Percentiles rank a stretch among this genome's conserved stretches.
Evolutionary conservation across 225 moss, liverwort and hornwort species (phyloP).

Genomic region (Takakia lepidozioides): DNA sequence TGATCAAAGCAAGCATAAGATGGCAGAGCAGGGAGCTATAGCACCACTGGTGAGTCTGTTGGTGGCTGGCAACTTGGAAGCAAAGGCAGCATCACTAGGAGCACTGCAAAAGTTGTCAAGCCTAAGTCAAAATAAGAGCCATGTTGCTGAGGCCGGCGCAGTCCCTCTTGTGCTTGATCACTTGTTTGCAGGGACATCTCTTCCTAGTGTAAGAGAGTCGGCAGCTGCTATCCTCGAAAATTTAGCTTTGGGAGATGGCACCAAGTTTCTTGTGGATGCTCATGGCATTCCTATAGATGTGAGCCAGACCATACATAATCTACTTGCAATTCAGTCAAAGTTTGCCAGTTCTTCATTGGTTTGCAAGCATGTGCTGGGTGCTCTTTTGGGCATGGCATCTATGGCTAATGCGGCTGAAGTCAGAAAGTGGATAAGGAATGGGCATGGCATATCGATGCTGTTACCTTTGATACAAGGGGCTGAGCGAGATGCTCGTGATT

Average conservation of each 20-base stretch:
- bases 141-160: slow-evolving; percentile 21
- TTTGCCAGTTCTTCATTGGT: slow-evolving; percentile 11
- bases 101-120: slow-evolving; percentile 20
- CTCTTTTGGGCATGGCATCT: slow-evolving; percentile 25
- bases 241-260: slow-evolving; percentile 17
- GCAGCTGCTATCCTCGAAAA: slow-evolving; percentile 23
- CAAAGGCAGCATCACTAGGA: slow-evolving; percentile 19
- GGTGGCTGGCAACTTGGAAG: slow-evolving; percentile 12
- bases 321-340: slow-evolving; percentile 19
- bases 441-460: slow-evolving; percentile 23
- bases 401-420: slow-evolving; percentile 10
- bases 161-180: slow-evolving; percentile 22
- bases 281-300: slow-evolving; percentile 16
- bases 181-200: slow-evolving; percentile 19
- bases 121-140: slow-evolving; percentile 10
- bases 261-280: slow-evolving; percentile 19
- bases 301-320: slow-evolving; percentile 11
- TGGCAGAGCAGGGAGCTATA: slow-evolving; percentile 19
- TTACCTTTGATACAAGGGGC: slow-evolving; percentile 14
- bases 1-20: slow-evolving; percentile 17
- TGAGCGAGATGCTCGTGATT: slow-evolving; percentile 14
- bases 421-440: slow-evolving; percentile 8
- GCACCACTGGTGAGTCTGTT: slow-evolving; percentile 20
- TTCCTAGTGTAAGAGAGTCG: slow-evolving; percentile 18
- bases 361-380: slow-evolving; percentile 16